Evolutionary conservation across 179 eudicot genomes (phyloP).

Genomic region (Heliamphora pulchella): DNA sequence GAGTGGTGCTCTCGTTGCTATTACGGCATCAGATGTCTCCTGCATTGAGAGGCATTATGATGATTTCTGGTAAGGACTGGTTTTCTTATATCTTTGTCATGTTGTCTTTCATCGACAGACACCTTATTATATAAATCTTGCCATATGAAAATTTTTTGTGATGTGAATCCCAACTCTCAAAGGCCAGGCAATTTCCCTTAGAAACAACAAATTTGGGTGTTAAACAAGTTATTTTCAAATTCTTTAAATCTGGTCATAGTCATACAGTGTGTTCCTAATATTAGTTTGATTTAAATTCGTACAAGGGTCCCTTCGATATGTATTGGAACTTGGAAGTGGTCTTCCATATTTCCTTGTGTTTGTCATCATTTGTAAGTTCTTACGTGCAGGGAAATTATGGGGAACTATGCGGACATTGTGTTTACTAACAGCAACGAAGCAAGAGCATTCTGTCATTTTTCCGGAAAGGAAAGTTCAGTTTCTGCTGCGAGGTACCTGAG

Average conservation of each 20-base stretch:
- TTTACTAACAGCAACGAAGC: conserved; percentile 93
- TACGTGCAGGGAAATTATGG: conserved; percentile 80
- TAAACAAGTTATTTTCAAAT: not conserved
- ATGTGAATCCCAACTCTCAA: not conserved
- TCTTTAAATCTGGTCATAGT: not conserved
- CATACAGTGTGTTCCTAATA: not conserved
- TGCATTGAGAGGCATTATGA: conserved; percentile 95
- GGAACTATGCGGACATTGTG: conserved; percentile 68
- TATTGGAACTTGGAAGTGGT: not conserved
- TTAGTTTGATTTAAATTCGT: not conserved
- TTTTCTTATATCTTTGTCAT: not conserved
- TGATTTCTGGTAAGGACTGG: conserved; percentile 64
- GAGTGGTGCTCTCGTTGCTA: conserved; percentile 78
- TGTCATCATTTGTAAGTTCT: not conserved
- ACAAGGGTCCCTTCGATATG: not conserved
- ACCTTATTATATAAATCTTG: not conserved
- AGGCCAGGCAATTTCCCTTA: not conserved
- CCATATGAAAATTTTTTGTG: not conserved
- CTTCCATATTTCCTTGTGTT: not conserved
- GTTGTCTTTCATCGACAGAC: not conserved
- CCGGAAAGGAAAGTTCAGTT: conserved; percentile 56
- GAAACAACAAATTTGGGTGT: not conserved
- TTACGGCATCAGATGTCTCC: conserved; percentile 90
- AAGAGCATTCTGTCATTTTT: conserved; percentile 74
- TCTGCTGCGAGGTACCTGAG: conserved; percentile 81